Conservation (phyloP, 352 stramenopile genomes). For the Pythium scleroteichum region DNA sequence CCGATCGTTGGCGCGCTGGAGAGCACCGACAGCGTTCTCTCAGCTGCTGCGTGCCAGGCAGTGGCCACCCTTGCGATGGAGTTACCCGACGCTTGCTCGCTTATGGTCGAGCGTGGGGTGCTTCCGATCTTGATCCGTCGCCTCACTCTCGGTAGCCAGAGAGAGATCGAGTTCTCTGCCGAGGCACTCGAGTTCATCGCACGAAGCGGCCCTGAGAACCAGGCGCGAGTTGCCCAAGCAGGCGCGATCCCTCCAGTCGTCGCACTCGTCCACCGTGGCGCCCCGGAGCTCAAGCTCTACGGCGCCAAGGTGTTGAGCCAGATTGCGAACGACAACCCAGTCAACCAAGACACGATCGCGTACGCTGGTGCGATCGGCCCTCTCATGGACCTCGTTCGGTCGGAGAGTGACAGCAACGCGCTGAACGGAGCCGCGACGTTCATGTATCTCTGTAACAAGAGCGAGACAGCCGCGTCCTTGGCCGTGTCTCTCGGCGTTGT, state of each 20-base stretch:
- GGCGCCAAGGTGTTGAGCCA: neutral
- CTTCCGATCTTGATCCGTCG: too few relatives aligned
- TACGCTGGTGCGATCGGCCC: neutral
- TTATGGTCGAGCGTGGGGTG: too few relatives aligned
- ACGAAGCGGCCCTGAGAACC: too few relatives aligned
- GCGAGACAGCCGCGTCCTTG: neutral
- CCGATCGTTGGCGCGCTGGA: too few relatives aligned
- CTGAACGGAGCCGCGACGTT: neutral
- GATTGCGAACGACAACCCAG: neutral
- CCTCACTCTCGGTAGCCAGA: too few relatives aligned
- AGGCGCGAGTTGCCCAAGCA: neutral
- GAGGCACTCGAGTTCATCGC: too few relatives aligned
- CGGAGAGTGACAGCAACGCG: neutral
- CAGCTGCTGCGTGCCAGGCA: too few relatives aligned
- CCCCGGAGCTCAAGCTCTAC: neutral
- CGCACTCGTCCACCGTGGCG: neutral
- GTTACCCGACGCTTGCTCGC: too few relatives aligned
- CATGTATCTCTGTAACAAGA: neutral
- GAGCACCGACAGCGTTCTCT: too few relatives aligned
- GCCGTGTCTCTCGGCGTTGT: constrained; percentile 1
- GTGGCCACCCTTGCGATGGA: too few relatives aligned
- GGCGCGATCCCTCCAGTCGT: neutral
- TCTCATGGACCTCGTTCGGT: constrained; percentile 5
- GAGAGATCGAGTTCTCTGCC: too few relatives aligned
- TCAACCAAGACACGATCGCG: neutral